These are phyloP conservation scores for Aspergillus eucalypticola DNA, from an alignment of 2,329 filamentous ascomycete genomes.

Conservation along the genomic window DNA sequence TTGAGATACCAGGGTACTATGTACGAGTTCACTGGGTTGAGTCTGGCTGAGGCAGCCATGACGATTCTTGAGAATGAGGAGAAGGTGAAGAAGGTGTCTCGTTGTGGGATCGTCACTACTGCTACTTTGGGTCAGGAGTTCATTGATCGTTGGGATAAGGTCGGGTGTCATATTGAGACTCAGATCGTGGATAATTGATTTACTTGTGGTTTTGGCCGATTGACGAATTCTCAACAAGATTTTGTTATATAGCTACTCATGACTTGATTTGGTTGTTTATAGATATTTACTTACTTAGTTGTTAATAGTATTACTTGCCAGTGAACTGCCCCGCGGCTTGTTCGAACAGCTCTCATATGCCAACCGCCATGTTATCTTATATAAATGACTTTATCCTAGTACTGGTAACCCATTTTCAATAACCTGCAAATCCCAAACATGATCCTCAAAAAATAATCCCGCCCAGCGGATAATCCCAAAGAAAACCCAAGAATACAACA, in stretches of 20 bases:
- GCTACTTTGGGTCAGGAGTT: conserved; percentile 50
- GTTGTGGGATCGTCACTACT: conserved; percentile 52
- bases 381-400: too few relatives aligned
- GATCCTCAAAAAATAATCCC: too few relatives aligned
- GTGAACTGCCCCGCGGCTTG: too few relatives aligned
- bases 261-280: neutral
- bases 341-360: too few relatives aligned
- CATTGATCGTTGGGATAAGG: conserved; percentile 47
- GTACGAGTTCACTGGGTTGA: conserved; percentile 47
- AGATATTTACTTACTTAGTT: neutral
- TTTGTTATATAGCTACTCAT: neutral
- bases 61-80: conserved; percentile 46
- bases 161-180: conserved; percentile 45
- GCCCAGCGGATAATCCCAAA: too few relatives aligned
- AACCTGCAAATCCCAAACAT: too few relatives aligned
- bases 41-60: conserved; percentile 49
- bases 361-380: too few relatives aligned
- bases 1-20: conserved; percentile 44
- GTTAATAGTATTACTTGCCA: too few relatives aligned
- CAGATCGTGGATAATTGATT: conserved; percentile 36
- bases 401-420: too few relatives aligned
- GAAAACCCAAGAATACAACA: neutral
- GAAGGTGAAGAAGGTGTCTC: conserved; percentile 42
- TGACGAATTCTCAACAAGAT: conserved; percentile 17
- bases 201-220: neutral